Conservation (phyloP, 257 asterid species). For the Apocynum venetum region DNA sequence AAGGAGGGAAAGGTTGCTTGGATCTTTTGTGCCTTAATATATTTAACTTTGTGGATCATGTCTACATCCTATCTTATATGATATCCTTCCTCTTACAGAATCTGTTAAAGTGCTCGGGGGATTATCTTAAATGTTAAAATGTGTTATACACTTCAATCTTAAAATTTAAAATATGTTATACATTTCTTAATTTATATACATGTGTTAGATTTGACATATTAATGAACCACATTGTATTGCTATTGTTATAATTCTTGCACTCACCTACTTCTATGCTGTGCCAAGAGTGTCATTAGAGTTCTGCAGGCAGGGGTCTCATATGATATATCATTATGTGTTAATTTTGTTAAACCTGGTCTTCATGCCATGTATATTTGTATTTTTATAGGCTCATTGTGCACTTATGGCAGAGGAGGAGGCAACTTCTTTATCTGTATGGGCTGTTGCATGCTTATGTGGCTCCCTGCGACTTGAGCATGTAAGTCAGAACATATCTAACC, state of each 20-base stretch:
- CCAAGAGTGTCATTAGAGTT: neutral
- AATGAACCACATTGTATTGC: neutral
- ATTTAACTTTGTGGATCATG: neutral
- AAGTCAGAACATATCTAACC: constrained; percentile 18
- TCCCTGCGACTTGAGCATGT: constrained; percentile 94
- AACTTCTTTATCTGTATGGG: constrained; percentile 89
- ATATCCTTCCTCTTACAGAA: neutral
- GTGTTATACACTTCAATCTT: neutral
- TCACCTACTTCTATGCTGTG: neutral
- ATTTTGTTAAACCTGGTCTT: neutral
- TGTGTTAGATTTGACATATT: neutral
- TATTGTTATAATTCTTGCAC: neutral
- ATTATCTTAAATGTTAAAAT: neutral
- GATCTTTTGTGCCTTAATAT: neutral
- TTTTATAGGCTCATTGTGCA: constrained; percentile 66
- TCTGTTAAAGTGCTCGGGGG: neutral
- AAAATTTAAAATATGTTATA: no score
- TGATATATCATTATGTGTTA: neutral
- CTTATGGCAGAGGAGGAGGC: constrained; percentile 98
- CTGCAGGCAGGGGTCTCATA: neutral
- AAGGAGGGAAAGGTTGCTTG: neutral
- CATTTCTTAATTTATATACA: neutral
- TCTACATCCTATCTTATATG: neutral
- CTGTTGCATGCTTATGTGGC: constrained; percentile 95
- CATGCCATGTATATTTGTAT: neutral